Evolutionary conservation across 1,284 basidiomycete genomes (phyloP).

Genomic region (Coniophora puteana): DNA sequence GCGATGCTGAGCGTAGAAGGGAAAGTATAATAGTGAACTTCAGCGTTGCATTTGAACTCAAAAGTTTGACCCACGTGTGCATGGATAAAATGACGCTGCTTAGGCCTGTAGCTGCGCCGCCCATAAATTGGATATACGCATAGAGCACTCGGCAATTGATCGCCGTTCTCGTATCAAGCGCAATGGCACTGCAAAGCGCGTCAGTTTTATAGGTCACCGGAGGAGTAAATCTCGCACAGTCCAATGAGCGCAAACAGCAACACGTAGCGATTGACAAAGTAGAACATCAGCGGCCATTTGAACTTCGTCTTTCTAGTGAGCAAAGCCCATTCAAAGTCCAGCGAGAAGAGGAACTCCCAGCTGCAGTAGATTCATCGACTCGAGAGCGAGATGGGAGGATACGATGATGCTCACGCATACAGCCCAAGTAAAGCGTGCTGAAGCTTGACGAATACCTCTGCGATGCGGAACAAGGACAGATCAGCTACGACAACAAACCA

Average conservation of each 20-base stretch:
- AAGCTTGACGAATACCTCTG: slow-evolving; percentile 23
- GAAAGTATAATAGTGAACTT: background rate
- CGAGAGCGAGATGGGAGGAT: too few relatives aligned
- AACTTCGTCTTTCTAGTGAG: too few relatives aligned
- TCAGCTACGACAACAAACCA: too few relatives aligned
- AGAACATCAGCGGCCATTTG: too few relatives aligned
- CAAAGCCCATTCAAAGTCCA: too few relatives aligned
- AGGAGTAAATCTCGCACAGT: background rate
- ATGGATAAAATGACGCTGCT: background rate
- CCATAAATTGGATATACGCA: too few relatives aligned
- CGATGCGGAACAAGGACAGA: background rate
- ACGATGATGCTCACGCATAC: slow-evolving; percentile 26
- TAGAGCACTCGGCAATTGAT: background rate
- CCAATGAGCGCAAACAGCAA: background rate
- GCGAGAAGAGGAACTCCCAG: too few relatives aligned
- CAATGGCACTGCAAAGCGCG: too few relatives aligned
- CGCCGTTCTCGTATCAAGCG: too few relatives aligned
- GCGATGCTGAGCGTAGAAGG: background rate
- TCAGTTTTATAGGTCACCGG: too few relatives aligned
- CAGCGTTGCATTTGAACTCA: too few relatives aligned
- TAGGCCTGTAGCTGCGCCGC: background rate
- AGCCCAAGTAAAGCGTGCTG: slow-evolving; percentile 24
- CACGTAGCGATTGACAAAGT: background rate
- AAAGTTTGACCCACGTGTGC: background rate
- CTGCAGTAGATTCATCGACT: too few relatives aligned